These are phyloP conservation scores for Cucurbitaria berberidis DNA, from an alignment of 2,329 filamentous ascomycete species.

Conservation along the genomic window DNA sequence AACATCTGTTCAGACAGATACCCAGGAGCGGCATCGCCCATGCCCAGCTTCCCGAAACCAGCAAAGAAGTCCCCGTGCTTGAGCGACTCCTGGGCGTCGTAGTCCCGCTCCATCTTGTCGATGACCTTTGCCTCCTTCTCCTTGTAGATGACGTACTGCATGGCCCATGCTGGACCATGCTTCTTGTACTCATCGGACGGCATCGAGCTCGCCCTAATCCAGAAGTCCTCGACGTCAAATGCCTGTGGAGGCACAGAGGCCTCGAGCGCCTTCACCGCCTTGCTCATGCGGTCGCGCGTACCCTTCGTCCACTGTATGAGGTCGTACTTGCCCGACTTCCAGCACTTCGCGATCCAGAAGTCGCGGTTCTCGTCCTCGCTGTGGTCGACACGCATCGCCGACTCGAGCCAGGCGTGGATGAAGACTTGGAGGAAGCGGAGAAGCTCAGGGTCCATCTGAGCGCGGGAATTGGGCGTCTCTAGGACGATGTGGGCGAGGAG, in stretches of 20 bases:
- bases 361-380: neutral
- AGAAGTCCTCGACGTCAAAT: neutral
- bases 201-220: neutral
- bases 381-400: slow-evolving; percentile 1
- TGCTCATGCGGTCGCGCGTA: neutral
- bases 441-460: neutral
- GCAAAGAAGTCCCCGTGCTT: neutral
- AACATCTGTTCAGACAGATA: slow-evolving; percentile 5
- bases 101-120: neutral
- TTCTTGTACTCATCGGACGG: neutral
- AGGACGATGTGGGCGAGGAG: slow-evolving; percentile 1
- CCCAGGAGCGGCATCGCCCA: neutral
- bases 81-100: neutral
- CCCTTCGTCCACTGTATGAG: neutral
- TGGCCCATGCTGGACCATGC: slow-evolving; percentile 4
- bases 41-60: neutral
- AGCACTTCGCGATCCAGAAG: neutral
- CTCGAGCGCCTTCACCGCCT: neutral
- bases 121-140: neutral
- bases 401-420: slow-evolving; percentile 5
- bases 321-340: slow-evolving; percentile 2
- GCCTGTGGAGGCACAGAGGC: neutral
- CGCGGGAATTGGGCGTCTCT: neutral
- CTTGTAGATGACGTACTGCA: slow-evolving; percentile 6
- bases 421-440: neutral